Conservation (phyloP, 768 basidiomycete genomes). For the Mycena venus region DNA sequence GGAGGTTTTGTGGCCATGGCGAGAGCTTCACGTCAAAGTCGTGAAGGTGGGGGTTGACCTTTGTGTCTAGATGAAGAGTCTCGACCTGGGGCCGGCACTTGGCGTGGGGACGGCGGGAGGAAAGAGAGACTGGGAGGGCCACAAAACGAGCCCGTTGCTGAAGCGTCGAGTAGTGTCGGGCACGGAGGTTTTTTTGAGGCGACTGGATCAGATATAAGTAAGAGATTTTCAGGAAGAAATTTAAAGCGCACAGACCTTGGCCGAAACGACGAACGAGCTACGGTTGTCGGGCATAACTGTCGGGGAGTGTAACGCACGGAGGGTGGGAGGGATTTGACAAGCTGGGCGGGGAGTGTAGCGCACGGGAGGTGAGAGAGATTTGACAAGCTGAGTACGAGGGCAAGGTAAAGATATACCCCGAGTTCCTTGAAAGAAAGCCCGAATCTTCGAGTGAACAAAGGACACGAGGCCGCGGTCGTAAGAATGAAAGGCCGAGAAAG, state of each 20-base stretch:
- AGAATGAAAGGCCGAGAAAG: too few relatives aligned
- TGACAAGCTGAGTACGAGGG: too few relatives aligned
- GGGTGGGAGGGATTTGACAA: background rate
- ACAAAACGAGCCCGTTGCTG: background rate
- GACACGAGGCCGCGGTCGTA: background rate
- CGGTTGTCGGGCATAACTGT: background rate
- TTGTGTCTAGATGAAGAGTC: background rate
- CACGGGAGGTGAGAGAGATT: too few relatives aligned
- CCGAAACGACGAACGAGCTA: background rate
- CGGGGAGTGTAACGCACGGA: background rate
- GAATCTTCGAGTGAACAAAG: background rate
- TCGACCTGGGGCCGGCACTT: background rate
- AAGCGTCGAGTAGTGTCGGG: background rate
- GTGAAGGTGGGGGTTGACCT: background rate
- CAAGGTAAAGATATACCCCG: background rate
- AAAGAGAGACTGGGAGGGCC: background rate
- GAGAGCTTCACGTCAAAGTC: background rate
- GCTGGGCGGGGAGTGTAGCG: too few relatives aligned
- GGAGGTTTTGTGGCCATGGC: background rate
- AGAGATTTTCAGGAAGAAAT: background rate
- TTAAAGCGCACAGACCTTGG: background rate
- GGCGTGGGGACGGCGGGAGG: constrained; percentile 1
- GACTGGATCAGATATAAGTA: background rate
- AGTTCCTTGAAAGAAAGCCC: background rate
- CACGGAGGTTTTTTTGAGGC: background rate